Conservation (phyloP, 225 moss, liverwort and hornwort species). For the Sphagnum contortum region DNA sequence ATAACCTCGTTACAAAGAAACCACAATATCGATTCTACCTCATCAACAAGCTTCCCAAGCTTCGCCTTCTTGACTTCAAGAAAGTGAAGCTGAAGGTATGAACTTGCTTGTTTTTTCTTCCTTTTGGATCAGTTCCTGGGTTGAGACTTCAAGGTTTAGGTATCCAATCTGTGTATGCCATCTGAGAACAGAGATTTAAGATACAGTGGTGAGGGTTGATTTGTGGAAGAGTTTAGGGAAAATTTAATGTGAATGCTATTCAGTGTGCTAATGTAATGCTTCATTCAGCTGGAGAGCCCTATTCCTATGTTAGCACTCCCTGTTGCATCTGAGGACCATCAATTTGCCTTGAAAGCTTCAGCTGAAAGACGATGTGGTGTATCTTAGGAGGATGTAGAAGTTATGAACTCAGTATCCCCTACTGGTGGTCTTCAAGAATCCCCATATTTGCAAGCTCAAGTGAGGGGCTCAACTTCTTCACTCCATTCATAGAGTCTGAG, state of each 20-base stretch:
- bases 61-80: slow-evolving; percentile 92
- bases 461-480: slow-evolving; percentile 5
- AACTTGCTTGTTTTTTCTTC: background rate
- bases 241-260: background rate
- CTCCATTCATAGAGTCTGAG: slow-evolving; percentile 4
- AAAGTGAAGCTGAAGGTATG: slow-evolving; percentile 96
- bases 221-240: background rate
- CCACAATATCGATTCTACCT: slow-evolving; percentile 78
- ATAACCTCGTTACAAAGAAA: slow-evolving; percentile 85
- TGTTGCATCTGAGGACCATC: no score
- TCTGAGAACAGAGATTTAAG: no score
- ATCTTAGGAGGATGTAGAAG: no score
- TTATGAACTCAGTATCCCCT: no score
- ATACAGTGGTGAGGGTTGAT: background rate
- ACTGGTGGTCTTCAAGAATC: no score
- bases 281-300: slow-evolving; percentile 61
- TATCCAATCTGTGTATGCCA: no score
- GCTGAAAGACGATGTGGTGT: no score
- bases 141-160: no score
- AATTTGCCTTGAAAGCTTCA: no score
- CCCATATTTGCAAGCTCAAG: background rate
- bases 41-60: slow-evolving; percentile 93
- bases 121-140: background rate
- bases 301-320: no score
- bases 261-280: slow-evolving; percentile 49